phyloP scores from a whole-genome alignment of 2,329 filamentous ascomycete genomes.

The Penicillium fuscoglaucum region DNA sequence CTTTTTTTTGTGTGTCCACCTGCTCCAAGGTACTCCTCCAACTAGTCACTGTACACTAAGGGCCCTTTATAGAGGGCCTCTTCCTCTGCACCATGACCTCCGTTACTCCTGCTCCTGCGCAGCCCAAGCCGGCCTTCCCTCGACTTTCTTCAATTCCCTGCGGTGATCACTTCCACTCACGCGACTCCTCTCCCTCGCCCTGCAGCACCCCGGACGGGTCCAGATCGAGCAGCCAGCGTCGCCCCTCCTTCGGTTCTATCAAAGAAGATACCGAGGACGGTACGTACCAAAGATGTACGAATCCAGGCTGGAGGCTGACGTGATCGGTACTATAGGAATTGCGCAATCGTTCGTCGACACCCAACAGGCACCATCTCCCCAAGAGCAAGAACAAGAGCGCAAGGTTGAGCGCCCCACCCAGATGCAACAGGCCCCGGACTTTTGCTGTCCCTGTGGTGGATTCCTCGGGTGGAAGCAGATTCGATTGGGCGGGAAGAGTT shows the following conservation, averaged over 20 bases:
- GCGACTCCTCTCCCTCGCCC: conserved; percentile 36
- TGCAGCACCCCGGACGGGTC: conserved; percentile 40
- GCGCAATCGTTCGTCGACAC: conserved; percentile 48
- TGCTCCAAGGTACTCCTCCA: conserved; percentile 11
- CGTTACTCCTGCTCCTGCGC: conserved; percentile 21
- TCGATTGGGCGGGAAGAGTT: conserved; percentile 43
- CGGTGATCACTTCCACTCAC: conserved; percentile 29
- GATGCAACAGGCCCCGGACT: conserved; percentile 43
- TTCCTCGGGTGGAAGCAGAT: conserved; percentile 50
- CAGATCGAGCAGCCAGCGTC: conserved; percentile 41
- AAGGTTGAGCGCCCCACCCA: conserved; percentile 26
- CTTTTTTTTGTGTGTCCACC: conserved; percentile 16
- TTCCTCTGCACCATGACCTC: conserved; percentile 33
- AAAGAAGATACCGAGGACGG: conserved; percentile 44
- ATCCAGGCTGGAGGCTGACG: conserved; percentile 9
- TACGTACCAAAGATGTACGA: conserved; percentile 26
- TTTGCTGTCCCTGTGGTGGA: conserved; percentile 49
- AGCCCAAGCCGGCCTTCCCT: conserved; percentile 28
- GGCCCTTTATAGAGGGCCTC: conserved; percentile 30
- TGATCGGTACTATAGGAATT: conserved; percentile 33
- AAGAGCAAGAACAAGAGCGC: conserved; percentile 18
- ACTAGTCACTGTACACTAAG: conserved; percentile 13
- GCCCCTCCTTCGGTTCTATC: conserved; percentile 46
- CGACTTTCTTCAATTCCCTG: conserved; percentile 24
- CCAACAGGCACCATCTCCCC: conserved; percentile 31